Evolutionary conservation across 106 monocot genomes (phyloP).

Genomic region (Acorus calamus): DNA sequence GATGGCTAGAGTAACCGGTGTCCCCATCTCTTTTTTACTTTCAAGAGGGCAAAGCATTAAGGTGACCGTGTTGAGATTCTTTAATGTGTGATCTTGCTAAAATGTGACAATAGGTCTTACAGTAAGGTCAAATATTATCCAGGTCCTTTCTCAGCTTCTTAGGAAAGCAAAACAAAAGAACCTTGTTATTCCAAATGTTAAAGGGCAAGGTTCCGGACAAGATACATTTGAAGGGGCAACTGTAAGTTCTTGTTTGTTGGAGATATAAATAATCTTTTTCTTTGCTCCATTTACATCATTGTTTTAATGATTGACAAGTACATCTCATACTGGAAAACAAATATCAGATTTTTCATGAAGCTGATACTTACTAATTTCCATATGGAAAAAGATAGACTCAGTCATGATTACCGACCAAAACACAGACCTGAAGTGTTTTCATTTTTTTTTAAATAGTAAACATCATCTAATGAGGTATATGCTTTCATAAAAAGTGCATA

Average conservation of each 20-base stretch:
- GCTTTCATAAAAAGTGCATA: no score
- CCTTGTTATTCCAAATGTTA: slow-evolving; percentile 93
- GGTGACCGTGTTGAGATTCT: slow-evolving; percentile 17
- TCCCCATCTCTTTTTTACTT: slow-evolving; percentile 93
- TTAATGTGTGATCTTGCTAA: no score
- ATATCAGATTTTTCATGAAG: no score
- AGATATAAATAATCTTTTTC: not conserved
- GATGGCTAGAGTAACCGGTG: slow-evolving; percentile 98
- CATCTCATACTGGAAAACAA: no score
- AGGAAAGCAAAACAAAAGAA: slow-evolving; percentile 87
- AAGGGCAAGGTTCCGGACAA: slow-evolving; percentile 84
- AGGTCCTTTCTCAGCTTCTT: slow-evolving; percentile 97
- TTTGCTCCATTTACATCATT: not conserved
- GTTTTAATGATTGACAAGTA: not conserved
- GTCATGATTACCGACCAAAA: no score
- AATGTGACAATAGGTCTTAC: no score
- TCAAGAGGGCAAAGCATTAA: slow-evolving; percentile 97
- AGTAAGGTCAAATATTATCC: not conserved
- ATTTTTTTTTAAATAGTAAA: no score
- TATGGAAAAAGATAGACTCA: no score
- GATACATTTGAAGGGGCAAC: slow-evolving; percentile 99
- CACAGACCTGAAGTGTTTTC: no score
- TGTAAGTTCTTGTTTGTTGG: slow-evolving; percentile 37
- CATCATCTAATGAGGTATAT: no score
- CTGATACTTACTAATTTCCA: no score